Base-by-base conservation (phyloP, 805 yeast species). In the Candida anglica region DNA sequence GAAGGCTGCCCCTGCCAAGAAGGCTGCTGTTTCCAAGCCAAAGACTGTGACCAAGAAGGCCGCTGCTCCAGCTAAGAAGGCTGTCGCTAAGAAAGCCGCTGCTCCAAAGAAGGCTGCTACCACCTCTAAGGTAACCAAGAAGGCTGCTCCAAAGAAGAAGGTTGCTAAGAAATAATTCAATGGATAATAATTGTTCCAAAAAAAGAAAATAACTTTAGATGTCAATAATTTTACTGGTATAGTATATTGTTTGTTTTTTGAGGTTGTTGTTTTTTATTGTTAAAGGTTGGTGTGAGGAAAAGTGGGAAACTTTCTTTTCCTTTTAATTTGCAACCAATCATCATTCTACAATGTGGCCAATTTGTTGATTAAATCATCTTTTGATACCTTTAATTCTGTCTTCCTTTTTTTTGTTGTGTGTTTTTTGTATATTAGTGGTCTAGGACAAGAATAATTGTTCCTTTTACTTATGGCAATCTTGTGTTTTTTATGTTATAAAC, bases 91-190 rank as follows among this genome's bases (percentile, higher is more conserved):
- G 43, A 54, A 50, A 50, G 52, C 53, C 46, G 46, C 53, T 28
- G 50, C 56, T 15, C 44, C 63, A 18, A 56, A 55, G 37, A 47
- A 47, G 38, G 33, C 40, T 15, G 41, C 43, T 21, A 23, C 43
- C 14, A 33, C 27, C 8, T 5, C 33, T 11, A 42, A 34, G 33
- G 50, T 27, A 42, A 35, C 53, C 27, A 47, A 41, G 41, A 56
- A 49, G 42, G 52, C 60, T 26, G 52, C 59, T 27, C 40, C 56
- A 19, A 57, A 51, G 52, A 60, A 58, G 29, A 30, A 28, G 42
- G 40, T 50, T 37, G 29, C 32, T 13, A 43, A 42, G 31, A 33
- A 37, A 19, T 37, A 34, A 41, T 31, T 33, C 51, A 18, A 28
- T 13, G 11, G 9, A 19, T 8, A 11, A 22, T 14, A 13, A 15